These are phyloP conservation scores for Botryotinia globosa DNA, from an alignment of 2,329 filamentous ascomycete genomes.

Conservation along the genomic window DNA sequence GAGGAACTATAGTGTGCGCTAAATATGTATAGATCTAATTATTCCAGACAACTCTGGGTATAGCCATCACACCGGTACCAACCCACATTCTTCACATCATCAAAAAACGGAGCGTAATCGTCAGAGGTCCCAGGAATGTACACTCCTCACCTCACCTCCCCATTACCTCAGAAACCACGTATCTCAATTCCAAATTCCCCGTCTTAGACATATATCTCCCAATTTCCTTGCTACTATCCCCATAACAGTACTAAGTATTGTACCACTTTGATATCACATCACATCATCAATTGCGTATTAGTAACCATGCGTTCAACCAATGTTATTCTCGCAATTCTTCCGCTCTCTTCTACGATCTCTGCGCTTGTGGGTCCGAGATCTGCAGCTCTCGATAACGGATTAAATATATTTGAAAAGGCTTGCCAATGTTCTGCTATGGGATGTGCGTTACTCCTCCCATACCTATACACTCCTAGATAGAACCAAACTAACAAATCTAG, in stretches of 20 bases:
- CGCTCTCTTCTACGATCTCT: background rate
- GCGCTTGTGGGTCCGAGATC: background rate
- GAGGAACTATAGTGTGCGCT: background rate
- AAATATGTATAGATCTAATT: background rate
- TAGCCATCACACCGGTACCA: background rate
- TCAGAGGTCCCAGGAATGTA: background rate
- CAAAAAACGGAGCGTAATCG: background rate
- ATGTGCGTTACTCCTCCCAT: background rate
- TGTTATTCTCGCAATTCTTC: background rate
- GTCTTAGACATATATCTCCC: background rate
- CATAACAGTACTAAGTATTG: background rate
- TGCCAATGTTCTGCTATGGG: constrained; percentile 2
- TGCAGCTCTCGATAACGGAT: background rate
- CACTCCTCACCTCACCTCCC: background rate
- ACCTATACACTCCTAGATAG: background rate
- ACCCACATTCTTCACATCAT: background rate
- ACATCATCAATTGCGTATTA: background rate
- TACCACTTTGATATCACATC: background rate
- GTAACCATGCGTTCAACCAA: background rate
- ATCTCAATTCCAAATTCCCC: background rate
- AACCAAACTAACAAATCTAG: background rate
- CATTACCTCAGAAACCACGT: background rate
- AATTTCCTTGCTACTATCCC: background rate
- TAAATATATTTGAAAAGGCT: background rate
- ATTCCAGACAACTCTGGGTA: background rate